Evolutionary conservation across 352 stramenopile species (phyloP).

Genomic region (Phytophthora tubulina): DNA sequence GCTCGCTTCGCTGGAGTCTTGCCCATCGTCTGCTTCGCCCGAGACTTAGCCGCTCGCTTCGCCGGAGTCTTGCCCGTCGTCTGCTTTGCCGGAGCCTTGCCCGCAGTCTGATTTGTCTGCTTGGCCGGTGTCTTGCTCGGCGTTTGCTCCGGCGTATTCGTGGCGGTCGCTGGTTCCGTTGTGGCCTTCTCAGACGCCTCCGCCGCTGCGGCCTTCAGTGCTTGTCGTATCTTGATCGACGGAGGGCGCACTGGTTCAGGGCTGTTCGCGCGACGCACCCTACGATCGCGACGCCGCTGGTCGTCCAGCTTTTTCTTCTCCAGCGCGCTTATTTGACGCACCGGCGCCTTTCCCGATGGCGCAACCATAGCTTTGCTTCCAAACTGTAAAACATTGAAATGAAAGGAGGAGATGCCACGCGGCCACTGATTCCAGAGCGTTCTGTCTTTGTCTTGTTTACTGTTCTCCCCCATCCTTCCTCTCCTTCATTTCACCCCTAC

Average conservation of each 20-base stretch:
- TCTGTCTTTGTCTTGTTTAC: too few relatives aligned
- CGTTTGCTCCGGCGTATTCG: too few relatives aligned
- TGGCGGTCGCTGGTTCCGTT: neutral
- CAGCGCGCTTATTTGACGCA: neutral
- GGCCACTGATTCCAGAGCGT: neutral
- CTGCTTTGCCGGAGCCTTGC: neutral
- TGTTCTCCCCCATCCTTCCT: too few relatives aligned
- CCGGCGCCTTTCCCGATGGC: neutral
- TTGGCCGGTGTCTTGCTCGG: neutral
- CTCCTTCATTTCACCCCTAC: too few relatives aligned
- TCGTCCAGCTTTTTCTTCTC: neutral
- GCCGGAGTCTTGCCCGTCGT: neutral
- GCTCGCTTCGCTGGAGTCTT: too few relatives aligned
- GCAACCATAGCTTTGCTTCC: neutral
- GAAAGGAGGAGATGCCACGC: neutral
- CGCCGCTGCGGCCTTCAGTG: neutral
- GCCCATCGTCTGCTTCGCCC: too few relatives aligned
- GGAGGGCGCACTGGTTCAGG: neutral
- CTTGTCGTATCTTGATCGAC: neutral
- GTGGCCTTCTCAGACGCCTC: neutral
- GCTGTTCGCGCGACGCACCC: neutral
- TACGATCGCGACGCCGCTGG: neutral
- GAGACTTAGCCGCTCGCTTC: neutral
- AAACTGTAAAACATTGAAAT: neutral
- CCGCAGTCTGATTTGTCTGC: neutral